Percentiles rank a stretch among this genome's conserved stretches.
phyloP scores from a whole-genome alignment of 1,284 basidiomycete species.

The Abortiporus biennis region DNA sequence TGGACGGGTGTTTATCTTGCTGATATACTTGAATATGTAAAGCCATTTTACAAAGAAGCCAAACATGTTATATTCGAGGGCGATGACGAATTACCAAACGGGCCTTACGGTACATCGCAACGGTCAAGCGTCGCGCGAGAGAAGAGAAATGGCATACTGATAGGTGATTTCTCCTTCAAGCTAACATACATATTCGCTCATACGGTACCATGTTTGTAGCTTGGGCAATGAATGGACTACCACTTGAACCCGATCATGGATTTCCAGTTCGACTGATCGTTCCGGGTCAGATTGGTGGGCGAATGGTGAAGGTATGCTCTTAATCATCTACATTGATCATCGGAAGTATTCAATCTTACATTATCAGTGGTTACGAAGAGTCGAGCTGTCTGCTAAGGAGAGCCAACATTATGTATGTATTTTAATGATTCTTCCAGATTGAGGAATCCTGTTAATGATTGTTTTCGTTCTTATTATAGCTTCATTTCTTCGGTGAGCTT shows the following conservation, averaged over 20 bases:
- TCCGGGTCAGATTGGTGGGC: constrained; percentile 62
- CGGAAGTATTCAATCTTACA: constrained; percentile 25
- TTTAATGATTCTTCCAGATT: not conserved
- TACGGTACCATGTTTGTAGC: constrained; percentile 19
- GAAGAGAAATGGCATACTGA: constrained; percentile 49
- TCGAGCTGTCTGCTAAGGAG: constrained; percentile 49
- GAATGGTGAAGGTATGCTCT: constrained; percentile 35
- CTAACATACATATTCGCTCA: not conserved
- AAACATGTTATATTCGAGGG: constrained; percentile 65
- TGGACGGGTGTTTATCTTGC: constrained; percentile 64
- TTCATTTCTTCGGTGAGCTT: constrained; percentile 12
- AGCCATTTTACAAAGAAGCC: constrained; percentile 33
- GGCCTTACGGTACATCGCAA: constrained; percentile 63
- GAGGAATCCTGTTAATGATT: constrained; percentile 14
- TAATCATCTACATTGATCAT: constrained; percentile 10
- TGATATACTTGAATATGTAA: constrained; percentile 48
- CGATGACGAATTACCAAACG: constrained; percentile 53
- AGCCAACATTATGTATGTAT: constrained; percentile 45
- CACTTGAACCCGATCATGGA: constrained; percentile 61
- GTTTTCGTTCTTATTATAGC: constrained; percentile 3
- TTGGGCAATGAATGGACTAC: constrained; percentile 60
- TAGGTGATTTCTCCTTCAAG: constrained; percentile 24
- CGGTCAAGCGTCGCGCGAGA: constrained; percentile 43
- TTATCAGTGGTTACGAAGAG: constrained; percentile 52
- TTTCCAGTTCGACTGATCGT: constrained; percentile 58